These are phyloP conservation scores for Hylodesmum podocarpum DNA, from an alignment of 306 rosid genomes.

Conservation along the genomic window DNA sequence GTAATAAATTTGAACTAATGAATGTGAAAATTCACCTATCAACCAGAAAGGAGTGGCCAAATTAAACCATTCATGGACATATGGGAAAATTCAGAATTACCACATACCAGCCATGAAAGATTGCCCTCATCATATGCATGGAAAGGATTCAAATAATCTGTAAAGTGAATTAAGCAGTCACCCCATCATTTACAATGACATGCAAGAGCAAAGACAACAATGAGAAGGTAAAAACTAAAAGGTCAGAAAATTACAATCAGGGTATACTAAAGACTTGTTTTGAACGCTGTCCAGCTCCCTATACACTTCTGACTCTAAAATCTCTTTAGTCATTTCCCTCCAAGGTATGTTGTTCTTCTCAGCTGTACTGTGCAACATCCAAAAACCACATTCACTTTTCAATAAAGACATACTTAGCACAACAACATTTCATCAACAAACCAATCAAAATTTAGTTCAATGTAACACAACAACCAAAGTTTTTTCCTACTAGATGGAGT, in stretches of 20 bases:
- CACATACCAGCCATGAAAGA: slow-evolving; percentile 69
- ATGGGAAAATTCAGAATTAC: slow-evolving; percentile 15
- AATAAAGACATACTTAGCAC: background rate
- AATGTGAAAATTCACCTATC: background rate
- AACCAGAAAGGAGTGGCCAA: background rate
- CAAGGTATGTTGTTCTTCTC: slow-evolving; percentile 73
- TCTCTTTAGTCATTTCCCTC: slow-evolving; percentile 52
- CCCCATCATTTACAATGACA: slow-evolving; percentile 17
- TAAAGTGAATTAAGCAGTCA: slow-evolving; percentile 7
- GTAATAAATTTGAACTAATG: background rate
- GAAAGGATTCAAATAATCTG: slow-evolving; percentile 71
- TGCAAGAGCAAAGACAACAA: background rate
- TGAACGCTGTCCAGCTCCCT: slow-evolving; percentile 58
- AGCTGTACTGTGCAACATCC: slow-evolving; percentile 55
- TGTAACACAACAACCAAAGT: background rate
- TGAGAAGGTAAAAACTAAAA: background rate
- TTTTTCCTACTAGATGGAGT: background rate
- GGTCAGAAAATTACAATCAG: slow-evolving; percentile 50
- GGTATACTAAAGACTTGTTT: slow-evolving; percentile 51
- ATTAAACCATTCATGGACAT: background rate
- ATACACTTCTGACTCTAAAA: slow-evolving; percentile 61
- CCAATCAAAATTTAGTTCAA: background rate
- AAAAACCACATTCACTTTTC: slow-evolving; percentile 17
- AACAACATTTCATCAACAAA: background rate
- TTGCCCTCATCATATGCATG: slow-evolving; percentile 76